These are phyloP conservation scores for Aureobasidium vineae DNA, from an alignment of 2,329 filamentous ascomycete genomes.

Conservation along the genomic window DNA sequence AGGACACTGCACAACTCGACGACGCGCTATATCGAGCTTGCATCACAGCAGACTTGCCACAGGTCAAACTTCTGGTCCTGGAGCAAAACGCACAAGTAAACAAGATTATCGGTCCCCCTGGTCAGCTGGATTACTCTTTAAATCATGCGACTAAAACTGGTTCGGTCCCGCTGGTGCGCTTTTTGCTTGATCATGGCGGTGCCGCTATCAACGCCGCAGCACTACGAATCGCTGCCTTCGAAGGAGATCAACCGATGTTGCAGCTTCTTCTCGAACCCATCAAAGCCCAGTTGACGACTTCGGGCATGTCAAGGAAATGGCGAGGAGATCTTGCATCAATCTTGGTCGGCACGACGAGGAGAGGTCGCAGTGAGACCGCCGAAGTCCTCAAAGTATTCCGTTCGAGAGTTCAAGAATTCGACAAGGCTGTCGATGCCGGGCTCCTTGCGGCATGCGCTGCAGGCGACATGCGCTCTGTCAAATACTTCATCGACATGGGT, in stretches of 20 bases:
- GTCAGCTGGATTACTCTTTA: constrained; percentile 16
- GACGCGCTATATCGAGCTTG: constrained; percentile 12
- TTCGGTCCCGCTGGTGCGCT: constrained; percentile 15
- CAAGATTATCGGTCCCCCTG: constrained; percentile 15
- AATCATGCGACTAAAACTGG: constrained; percentile 12
- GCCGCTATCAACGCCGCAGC: constrained; percentile 14
- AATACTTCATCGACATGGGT: constrained; percentile 11
- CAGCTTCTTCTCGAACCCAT: constrained; percentile 22
- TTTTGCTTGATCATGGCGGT: constrained; percentile 4
- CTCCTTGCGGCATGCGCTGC: constrained; percentile 17
- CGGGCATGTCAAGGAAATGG: constrained; percentile 24
- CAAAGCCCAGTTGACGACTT: background rate
- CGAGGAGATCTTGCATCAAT: constrained; percentile 16
- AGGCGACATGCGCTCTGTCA: constrained; percentile 16
- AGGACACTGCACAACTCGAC: constrained; percentile 4
- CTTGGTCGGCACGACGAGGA: background rate
- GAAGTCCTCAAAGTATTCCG: constrained; percentile 20
- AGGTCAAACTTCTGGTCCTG: background rate
- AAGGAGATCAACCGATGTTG: constrained; percentile 15
- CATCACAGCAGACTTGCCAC: constrained; percentile 8
- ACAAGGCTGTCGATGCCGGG: constrained; percentile 13
- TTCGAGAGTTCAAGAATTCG: constrained; percentile 1
- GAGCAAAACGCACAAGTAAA: constrained; percentile 1
- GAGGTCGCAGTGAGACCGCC: constrained; percentile 15
- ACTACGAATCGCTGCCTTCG: constrained; percentile 6